Evolutionary conservation across 768 basidiomycete genomes (phyloP), one percentile per base, ranked within the genome.

Genomic region (Collybiopsis confluens): DNA sequence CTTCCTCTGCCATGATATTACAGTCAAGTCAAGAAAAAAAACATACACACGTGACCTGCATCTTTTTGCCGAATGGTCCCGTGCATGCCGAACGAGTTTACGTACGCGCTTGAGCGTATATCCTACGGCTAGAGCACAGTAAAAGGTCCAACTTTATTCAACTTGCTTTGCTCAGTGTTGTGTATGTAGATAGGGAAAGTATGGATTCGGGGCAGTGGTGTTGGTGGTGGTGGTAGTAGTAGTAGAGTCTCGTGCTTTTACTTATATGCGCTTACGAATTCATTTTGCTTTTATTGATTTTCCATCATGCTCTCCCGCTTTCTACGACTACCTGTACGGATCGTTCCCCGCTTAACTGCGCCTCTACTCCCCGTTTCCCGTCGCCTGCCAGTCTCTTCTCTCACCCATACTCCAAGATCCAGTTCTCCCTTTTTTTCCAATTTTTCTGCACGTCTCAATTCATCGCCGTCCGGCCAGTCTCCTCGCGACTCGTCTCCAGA

Each of bases 351-450:
- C 28, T 58, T 74, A 15, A 61, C 76, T 16, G 73, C 77, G 1
- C 70, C 86, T 15, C 66, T 85, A 13, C 76, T 86, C 0, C 74
- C 79, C 20, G 67, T 75, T 5, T 59, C 74, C 3, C 73, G 72
- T 33, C 62, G 68, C 21, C 54, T 67, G 1, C 66, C 68, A 21
- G 54, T 64, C 46, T 60, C 50, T 23, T 38, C 58, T 27, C 64
- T 71, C 52, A 70, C 67, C 1, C 56, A 61, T 37, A 50, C 59
- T 18, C 64, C 65, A 23, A 68, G 69, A 51, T 55, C 70, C 50
- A 59, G 59, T 33, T 65, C 74, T n/a, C 81, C 79, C 26, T 64
- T 77, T 20, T 80, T 82, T 63, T 76, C 74, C 58, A 69, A 73
- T 30, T 76, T 78, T 42, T 68, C 78, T 28, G 65, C 78, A 6